Evolutionary conservation across 2,329 filamentous ascomycete genomes (phyloP), one percentile per base, ranked within the genome.

Genomic region (Annulohypoxylon truncatum): DNA sequence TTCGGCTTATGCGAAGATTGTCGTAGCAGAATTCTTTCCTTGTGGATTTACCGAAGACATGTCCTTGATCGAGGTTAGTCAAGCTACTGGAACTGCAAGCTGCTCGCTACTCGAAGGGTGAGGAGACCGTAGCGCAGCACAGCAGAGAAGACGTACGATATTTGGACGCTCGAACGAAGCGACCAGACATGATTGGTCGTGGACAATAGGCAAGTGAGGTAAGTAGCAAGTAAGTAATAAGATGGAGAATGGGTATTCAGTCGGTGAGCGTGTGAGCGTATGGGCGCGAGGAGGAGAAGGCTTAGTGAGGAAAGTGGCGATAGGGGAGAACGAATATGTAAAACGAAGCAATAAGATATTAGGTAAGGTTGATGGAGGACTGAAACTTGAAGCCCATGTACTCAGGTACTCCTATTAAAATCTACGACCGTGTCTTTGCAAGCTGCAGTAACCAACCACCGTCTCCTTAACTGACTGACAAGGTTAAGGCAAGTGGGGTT

Each of bases 11-110:
- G 79, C 93, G 93, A 73, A 99, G 85, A 81, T 98, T 98, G 82
- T 99, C 96, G 83, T 98, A 99, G 85, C 94, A 97, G 87, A 93
- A 92, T 80, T 99, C 96, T 88, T 97, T 97, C 82, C 93, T 91
- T 72, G 94, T 96, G 69, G 93, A 84, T 83, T 96, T 96, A 79
- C 96, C 96, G 84, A 97, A 99, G 83, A 99, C 92, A 87, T 99
- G 96, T 86, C 95, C 95, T 97, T 80, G 61, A 64, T 50, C 68
- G 64, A 70, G 61, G 71, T 73, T 70, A 74, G 72, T 69, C 26
- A 71, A 68, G 69, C 65, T 64, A 77, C 73, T 40, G 68, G 65
- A 66, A 52, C 53, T 63, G 70, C 44, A 62, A 62, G 59, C 55
- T 54, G 13, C 20, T 31, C n/a, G 2, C 35, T 38, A 38, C 35